Evolutionary conservation across 495 filamentous ascomycete genomes (phyloP).

Genomic region (Podospora pseudoanserina): DNA sequence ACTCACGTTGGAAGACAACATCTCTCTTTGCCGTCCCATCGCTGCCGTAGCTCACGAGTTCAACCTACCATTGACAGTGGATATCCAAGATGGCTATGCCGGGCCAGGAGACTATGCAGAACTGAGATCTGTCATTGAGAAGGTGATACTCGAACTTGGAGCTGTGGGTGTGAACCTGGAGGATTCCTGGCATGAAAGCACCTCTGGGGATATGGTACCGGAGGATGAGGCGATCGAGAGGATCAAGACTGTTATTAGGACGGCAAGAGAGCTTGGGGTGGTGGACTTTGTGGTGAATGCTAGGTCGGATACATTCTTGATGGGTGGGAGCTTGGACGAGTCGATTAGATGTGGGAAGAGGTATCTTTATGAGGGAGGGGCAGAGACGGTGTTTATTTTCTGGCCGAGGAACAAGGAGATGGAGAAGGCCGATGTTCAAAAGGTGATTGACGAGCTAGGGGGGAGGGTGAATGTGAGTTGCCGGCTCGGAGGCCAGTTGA

Average conservation of each 20-base stretch:
- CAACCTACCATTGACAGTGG: slow-evolving; percentile 45
- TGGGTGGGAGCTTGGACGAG: slow-evolving; percentile 37
- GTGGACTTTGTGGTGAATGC: slow-evolving; percentile 52
- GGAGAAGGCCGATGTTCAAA: slow-evolving; percentile 32
- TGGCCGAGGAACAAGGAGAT: slow-evolving; percentile 29
- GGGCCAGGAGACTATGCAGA: slow-evolving; percentile 10
- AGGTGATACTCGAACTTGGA: slow-evolving; percentile 28
- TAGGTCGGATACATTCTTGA: slow-evolving; percentile 40
- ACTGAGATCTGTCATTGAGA: neutral
- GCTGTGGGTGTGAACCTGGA: slow-evolving; percentile 53
- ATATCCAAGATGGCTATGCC: slow-evolving; percentile 53
- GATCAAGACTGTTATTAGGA: slow-evolving; percentile 31
- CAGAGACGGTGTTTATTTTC: slow-evolving; percentile 49
- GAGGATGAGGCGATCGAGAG: slow-evolving; percentile 38
- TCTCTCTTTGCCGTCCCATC: slow-evolving; percentile 31
- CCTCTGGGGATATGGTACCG: slow-evolving; percentile 27
- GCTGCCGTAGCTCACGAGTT: slow-evolving; percentile 28
- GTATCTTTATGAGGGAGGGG: slow-evolving; percentile 43
- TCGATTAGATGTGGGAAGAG: slow-evolving; percentile 42
- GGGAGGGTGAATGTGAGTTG: slow-evolving; percentile 33
- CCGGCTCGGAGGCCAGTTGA: slow-evolving; percentile 24
- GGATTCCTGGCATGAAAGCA: slow-evolving; percentile 38
- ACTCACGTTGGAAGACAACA: slow-evolving; percentile 38
- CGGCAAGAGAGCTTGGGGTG: slow-evolving; percentile 39
- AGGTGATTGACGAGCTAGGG: slow-evolving; percentile 33